phyloP scores from a whole-genome alignment of 768 basidiomycete genomes.

The Sarcodon aspratus region DNA sequence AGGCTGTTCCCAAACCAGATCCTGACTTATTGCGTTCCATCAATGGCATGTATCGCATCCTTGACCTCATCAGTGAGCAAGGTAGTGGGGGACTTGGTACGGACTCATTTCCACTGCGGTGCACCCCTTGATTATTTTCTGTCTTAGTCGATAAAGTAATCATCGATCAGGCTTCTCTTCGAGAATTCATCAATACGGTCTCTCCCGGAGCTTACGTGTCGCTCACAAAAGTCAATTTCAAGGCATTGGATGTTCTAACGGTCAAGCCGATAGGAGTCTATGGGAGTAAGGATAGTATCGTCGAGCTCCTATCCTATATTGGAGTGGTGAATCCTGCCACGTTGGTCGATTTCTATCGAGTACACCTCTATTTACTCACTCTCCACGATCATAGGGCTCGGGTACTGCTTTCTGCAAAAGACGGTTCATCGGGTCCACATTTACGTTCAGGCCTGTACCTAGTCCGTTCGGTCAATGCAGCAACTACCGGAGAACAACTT shows the following conservation, averaged over 20 bases:
- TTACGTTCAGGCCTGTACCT: constrained; percentile 44
- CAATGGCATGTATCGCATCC: constrained; percentile 38
- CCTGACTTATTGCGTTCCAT: constrained; percentile 14
- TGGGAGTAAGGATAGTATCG: constrained; percentile 40
- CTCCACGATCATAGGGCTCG: constrained; percentile 6
- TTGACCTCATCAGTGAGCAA: constrained; percentile 42
- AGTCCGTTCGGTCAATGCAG: constrained; percentile 11
- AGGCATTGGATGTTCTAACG: constrained; percentile 29
- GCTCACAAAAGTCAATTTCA: constrained; percentile 47
- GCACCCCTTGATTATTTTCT: neutral
- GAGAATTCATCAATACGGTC: constrained; percentile 34
- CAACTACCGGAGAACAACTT: constrained; percentile 14
- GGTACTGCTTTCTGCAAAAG: constrained; percentile 8
- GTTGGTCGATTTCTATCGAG: constrained; percentile 20
- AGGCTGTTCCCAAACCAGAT: too few relatives aligned
- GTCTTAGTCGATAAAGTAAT: constrained; percentile 50
- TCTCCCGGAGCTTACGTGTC: constrained; percentile 40
- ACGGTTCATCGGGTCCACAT: constrained; percentile 9
- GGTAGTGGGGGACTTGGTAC: constrained; percentile 41
- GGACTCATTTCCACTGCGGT: neutral
- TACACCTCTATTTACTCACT: neutral
- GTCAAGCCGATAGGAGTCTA: constrained; percentile 47
- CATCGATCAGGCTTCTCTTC: constrained; percentile 40
- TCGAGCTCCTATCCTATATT: constrained; percentile 28
- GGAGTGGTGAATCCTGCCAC: constrained; percentile 23